Base-by-base conservation (phyloP, 2,329 filamentous ascomycete genomes). In the Epichloe glyceriae region DNA sequence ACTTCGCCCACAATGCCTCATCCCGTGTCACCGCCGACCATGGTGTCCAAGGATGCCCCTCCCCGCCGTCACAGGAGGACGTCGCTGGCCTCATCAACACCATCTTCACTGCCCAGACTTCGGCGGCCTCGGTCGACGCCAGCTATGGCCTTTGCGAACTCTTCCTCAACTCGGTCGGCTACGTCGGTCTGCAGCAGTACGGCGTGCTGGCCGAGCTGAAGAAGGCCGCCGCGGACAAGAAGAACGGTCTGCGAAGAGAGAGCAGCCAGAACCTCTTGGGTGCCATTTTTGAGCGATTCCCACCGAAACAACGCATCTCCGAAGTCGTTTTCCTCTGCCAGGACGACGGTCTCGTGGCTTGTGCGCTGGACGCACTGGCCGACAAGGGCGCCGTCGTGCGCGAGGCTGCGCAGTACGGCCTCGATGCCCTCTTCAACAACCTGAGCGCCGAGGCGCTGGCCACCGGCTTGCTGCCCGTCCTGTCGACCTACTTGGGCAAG, bases 251-350 rank as follows among this genome's bases (percentile, higher is more conserved):
- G 39, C 81, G 80, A 60, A 80, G 91, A 60, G 93, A 98, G 72
- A 88, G 89, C 62, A 86, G 90, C 57, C 94, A 97, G 81, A 94
- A 96, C 67, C 84, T 95, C 41, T 78, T 97, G 22, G 93, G 94
- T 52, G 91, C 94, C 50, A 74, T 98, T 45, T 91, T 97, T 61
- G 93, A 98, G 74, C 83, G 86, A 40, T 86, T 97, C 63, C 87
- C 89, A 44, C 73, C 81, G 45, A 79, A 82, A 57, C 85, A 93
- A 64, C 84, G 81, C 49, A 70, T 88, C 56, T 87, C 82, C 67
- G 90, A 97, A 70, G 80, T 87, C 47, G 71, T 89, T 43, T 84
- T 98, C 57, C 71, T 96, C 17, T 67, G 90, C n/a, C 82, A 93
- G 63, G 85, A 95, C 66, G 82, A 83, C 50, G 83, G 80, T 51